Evolutionary conservation across 495 filamentous ascomycete species (phyloP), one percentile per base, ranked within the genome.

Genomic region (Neurospora tetraspora): DNA sequence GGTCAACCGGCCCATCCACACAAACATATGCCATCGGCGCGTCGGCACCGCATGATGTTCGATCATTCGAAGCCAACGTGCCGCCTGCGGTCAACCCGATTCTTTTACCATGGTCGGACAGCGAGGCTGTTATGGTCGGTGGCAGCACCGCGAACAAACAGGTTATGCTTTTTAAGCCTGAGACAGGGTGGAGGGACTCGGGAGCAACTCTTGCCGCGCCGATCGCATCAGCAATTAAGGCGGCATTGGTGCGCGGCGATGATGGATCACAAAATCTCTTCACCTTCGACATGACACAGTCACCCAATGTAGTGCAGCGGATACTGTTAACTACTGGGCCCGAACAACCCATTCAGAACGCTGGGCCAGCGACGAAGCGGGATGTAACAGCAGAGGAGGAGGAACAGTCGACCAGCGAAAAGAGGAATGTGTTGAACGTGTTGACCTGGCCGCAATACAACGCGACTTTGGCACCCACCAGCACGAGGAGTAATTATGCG

Each of bases 241-340:
- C 86, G 20, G 85, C 88, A 7, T 79, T 98, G 16, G 79, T 97
- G 23, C 82, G 84, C 70, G 90, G 89, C 9, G 87, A 89, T 47
- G 92, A 97, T 77, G 93, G 89, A 5, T 94, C 91, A 80, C 96
- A 94, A 78, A 85, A 93, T n/a, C 83, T 98, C 14, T 88, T 94
- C 74, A 88, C 88, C 1, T 98, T 94, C 78, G 89, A 97, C 77
- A 88, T 95, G 86, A 87, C 83, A 14, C 84, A 84, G 12, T 89
- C 88, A 4, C 94, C 96, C n/a, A 96, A 97, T 78, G 78, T 83
- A 10, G 92, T 98, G 59, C 87, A 88, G 23, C 89, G 90, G 70
- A 85, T 88, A 6, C 86, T 90, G 9, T 76, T 97, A 16, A 74
- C 83, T 34, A 80, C 78, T 71, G 80, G 75, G 8, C 72, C 79